Conservation (phyloP, 1,284 basidiomycete genomes). For the Inonotus hispidus region DNA sequence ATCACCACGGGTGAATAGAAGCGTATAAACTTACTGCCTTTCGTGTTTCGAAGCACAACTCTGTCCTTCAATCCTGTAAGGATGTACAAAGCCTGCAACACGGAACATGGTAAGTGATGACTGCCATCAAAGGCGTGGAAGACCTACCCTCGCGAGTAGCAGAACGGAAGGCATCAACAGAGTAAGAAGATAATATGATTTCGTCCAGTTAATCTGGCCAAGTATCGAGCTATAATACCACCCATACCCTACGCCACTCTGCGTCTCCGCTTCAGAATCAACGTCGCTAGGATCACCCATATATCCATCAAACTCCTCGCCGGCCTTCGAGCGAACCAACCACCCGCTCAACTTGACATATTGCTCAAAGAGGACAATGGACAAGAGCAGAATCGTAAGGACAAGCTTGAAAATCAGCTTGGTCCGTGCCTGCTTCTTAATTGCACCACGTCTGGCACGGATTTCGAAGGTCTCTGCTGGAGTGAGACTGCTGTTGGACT, state of each 20-base stretch:
- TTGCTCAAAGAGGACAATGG: not conserved
- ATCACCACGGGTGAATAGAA: not conserved
- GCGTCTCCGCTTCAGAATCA: not conserved
- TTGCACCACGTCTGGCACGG: not conserved
- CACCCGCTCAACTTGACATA: not conserved
- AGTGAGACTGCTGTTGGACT: not conserved
- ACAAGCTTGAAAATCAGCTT: not conserved
- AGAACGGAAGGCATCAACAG: not conserved
- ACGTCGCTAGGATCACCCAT: not conserved
- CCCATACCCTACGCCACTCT: not conserved
- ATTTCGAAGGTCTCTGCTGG: not conserved
- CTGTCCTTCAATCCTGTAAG: conserved; percentile 1
- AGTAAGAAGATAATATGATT: not conserved
- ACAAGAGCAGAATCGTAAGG: not conserved
- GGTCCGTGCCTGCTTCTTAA: not conserved
- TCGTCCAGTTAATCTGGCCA: not conserved
- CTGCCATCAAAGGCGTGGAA: not conserved
- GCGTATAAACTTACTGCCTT: conserved; percentile 2
- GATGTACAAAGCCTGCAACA: not conserved
- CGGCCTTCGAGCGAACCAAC: not conserved
- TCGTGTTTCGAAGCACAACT: not conserved
- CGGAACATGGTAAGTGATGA: not conserved
- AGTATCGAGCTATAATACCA: not conserved
- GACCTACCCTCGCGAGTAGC: not conserved
- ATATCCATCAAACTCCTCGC: not conserved